Conservation (phyloP, 2,329 filamentous ascomycete species). For the Atkinsonella hypoxylon region DNA sequence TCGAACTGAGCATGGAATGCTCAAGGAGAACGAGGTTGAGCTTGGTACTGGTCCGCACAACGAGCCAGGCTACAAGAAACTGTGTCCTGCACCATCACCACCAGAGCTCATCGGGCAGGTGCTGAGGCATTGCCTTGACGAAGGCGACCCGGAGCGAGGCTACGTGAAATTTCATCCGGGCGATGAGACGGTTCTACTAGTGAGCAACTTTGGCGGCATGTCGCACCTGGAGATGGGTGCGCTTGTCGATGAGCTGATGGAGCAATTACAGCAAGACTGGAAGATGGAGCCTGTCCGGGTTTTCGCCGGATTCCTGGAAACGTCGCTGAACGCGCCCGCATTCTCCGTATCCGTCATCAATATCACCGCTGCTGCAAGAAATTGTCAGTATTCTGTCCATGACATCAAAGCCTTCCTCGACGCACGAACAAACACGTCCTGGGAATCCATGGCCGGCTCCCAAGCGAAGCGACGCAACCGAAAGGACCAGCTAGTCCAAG, state of each 20-base stretch:
- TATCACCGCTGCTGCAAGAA: constrained; percentile 33
- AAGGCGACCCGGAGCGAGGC: constrained; percentile 35
- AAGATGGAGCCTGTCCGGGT: constrained; percentile 40
- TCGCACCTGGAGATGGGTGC: constrained; percentile 45
- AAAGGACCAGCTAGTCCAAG: constrained; percentile 30
- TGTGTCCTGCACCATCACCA: constrained; percentile 38
- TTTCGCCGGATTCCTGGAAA: constrained; percentile 54
- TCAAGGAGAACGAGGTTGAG: constrained; percentile 41
- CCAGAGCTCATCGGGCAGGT: constrained; percentile 43
- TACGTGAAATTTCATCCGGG: constrained; percentile 34
- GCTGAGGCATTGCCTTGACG: constrained; percentile 47
- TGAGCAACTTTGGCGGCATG: constrained; percentile 50
- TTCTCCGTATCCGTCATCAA: constrained; percentile 59
- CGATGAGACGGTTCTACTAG: constrained; percentile 39
- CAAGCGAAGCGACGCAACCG: constrained; percentile 27
- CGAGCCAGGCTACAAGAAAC: constrained; percentile 47
- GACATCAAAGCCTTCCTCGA: constrained; percentile 55
- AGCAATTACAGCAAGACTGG: constrained; percentile 36
- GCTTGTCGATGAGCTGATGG: constrained; percentile 38
- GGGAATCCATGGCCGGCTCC: constrained; percentile 39
- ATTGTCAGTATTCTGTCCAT: constrained; percentile 32
- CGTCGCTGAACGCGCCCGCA: constrained; percentile 58
- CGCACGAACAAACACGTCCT: constrained; percentile 44
- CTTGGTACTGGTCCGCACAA: constrained; percentile 58
- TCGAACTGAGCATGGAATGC: constrained; percentile 33